Conservation (phyloP, 805 yeast genomes). For the Kurtzmaniella fragi region DNA sequence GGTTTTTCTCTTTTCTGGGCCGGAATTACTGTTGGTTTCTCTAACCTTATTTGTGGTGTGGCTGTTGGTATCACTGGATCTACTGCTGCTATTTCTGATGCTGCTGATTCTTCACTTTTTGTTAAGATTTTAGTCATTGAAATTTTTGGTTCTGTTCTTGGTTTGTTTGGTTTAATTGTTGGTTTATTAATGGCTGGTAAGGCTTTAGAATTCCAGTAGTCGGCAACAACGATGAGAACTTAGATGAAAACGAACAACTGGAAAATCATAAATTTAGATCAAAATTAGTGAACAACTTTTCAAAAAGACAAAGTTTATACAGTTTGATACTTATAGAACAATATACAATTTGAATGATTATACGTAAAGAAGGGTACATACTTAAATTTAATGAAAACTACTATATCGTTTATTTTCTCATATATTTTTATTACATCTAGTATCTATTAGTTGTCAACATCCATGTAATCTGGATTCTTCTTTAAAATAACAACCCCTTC, state of each 20-base stretch:
- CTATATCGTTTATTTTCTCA: no score
- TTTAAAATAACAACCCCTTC: constrained; percentile 92
- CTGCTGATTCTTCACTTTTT: constrained; percentile 91
- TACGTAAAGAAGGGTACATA: background rate
- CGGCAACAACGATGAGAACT: constrained; percentile 3
- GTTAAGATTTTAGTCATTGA: constrained; percentile 96
- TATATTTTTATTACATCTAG: background rate
- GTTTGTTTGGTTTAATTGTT: constrained; percentile 92
- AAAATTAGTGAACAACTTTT: no score
- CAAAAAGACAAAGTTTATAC: background rate
- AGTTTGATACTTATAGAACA: background rate
- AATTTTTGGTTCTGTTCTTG: constrained; percentile 94
- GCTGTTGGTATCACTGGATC: constrained; percentile 98
- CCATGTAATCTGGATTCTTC: constrained; percentile 83
- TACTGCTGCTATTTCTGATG: constrained; percentile 97
- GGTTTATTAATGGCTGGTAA: constrained; percentile 96
- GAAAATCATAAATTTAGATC: no score
- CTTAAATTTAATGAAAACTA: no score
- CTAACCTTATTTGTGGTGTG: constrained; percentile 92
- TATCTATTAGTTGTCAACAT: constrained; percentile 37
- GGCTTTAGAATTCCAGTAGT: constrained; percentile 76
- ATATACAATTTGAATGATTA: background rate
- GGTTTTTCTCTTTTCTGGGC: constrained; percentile 98
- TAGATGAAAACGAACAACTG: constrained; percentile 2
- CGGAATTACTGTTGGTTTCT: constrained; percentile 89